Conservation (phyloP, 2,329 filamentous ascomycete genomes). For the Aureobasidium zeae region DNA sequence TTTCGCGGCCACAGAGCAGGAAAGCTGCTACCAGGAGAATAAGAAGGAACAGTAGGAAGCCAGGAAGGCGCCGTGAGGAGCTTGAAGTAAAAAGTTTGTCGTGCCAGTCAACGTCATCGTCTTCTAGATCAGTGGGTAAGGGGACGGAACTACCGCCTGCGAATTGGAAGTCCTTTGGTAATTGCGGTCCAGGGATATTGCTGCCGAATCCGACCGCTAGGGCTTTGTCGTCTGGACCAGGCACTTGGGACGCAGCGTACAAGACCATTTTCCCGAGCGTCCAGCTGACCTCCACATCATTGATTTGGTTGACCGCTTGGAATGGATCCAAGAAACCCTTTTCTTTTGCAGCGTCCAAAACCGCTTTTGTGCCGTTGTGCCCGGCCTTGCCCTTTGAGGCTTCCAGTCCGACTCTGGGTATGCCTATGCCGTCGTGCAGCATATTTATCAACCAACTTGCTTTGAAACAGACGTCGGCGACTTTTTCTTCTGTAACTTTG, state of each 20-base stretch:
- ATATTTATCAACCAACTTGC: slow-evolving; percentile 97
- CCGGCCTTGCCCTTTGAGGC: slow-evolving; percentile 46
- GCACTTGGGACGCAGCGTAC: slow-evolving; percentile 83
- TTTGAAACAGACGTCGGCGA: slow-evolving; percentile 90
- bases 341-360: slow-evolving; percentile 58
- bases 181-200: slow-evolving; percentile 52
- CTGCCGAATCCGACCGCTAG: slow-evolving; percentile 87
- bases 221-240: slow-evolving; percentile 44
- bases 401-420: slow-evolving; percentile 72
- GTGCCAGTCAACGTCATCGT: slow-evolving; percentile 43
- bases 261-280: slow-evolving; percentile 93
- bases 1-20: slow-evolving; percentile 70
- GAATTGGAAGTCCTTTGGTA: slow-evolving; percentile 65
- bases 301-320: slow-evolving; percentile 85
- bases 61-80: slow-evolving; percentile 58
- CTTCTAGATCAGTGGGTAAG: slow-evolving; percentile 29
- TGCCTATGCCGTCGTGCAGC: slow-evolving; percentile 87
- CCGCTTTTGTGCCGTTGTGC: slow-evolving; percentile 62
- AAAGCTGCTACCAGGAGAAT: slow-evolving; percentile 61
- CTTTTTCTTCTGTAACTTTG: slow-evolving; percentile 63
- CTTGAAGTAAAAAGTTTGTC: slow-evolving; percentile 54
- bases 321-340: slow-evolving; percentile 77
- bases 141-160: slow-evolving; percentile 50
- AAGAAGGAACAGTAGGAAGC: slow-evolving; percentile 67
- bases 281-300: slow-evolving; percentile 90